Conservation (phyloP, 192 early-diverging fungal species). For the Globomyces pollinis-pini region DNA sequence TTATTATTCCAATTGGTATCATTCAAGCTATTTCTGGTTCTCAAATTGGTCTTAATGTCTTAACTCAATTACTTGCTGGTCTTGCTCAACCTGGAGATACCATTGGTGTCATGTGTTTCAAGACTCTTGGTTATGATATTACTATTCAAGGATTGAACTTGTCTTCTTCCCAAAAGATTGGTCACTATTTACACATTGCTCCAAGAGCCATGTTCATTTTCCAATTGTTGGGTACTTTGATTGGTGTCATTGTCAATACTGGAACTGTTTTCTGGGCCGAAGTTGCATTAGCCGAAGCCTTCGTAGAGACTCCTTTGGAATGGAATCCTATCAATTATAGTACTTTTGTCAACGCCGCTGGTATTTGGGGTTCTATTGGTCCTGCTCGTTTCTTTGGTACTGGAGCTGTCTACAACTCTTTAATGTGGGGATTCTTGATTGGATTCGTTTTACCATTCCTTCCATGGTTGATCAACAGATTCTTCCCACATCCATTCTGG, state of each 20-base stretch:
- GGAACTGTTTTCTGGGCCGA: constrained; percentile 9
- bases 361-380: constrained; percentile 27
- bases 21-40: constrained; percentile 72
- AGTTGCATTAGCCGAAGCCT: background rate
- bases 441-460: constrained; percentile 18
- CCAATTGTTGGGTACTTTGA: constrained; percentile 35
- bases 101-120: constrained; percentile 48
- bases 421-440: constrained; percentile 13
- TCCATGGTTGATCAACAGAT: constrained; percentile 10
- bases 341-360: constrained; percentile 19
- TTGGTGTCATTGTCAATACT: constrained; percentile 40
- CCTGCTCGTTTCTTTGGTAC: constrained; percentile 18
- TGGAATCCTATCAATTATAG: constrained; percentile 2
- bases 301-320: background rate
- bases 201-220: constrained; percentile 60
- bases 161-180: constrained; percentile 46
- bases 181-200: constrained; percentile 61
- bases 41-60: constrained; percentile 71
- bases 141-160: constrained; percentile 55
- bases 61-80: constrained; percentile 78
- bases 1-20: constrained; percentile 72
- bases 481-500: constrained; percentile 3
- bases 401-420: constrained; percentile 5
- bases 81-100: constrained; percentile 58
- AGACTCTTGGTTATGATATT: constrained; percentile 54